phyloP scores from a whole-genome alignment of 2,329 filamentous ascomycete species.

The Periglandula ipomoeae region DNA sequence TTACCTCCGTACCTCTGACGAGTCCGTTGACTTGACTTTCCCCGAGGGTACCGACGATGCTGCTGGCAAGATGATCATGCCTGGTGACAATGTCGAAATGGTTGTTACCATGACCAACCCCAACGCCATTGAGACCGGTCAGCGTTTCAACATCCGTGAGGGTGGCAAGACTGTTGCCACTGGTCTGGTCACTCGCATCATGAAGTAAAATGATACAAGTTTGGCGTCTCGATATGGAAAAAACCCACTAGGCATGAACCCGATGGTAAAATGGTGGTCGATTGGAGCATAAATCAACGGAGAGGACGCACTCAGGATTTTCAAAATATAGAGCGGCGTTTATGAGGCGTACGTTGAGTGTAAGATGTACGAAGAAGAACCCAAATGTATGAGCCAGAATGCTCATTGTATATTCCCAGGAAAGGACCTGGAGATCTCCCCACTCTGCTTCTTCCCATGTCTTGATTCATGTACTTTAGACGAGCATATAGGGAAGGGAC shows the following conservation, averaged over 20 bases:
- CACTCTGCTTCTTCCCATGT: slow-evolving; percentile 32
- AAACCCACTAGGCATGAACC: neutral
- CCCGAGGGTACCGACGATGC: slow-evolving; percentile 72
- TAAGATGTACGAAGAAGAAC: slow-evolving; percentile 10
- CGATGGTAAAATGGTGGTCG: neutral
- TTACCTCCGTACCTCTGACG: slow-evolving; percentile 86
- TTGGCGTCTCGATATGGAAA: neutral
- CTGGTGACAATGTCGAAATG: slow-evolving; percentile 99
- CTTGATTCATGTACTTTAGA: slow-evolving; percentile 28
- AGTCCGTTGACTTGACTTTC: slow-evolving; percentile 71
- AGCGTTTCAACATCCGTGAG: slow-evolving; percentile 98
- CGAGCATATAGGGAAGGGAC: slow-evolving; percentile 19
- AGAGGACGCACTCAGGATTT: slow-evolving; percentile 7
- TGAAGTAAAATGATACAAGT: slow-evolving; percentile 34
- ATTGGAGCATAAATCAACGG: neutral
- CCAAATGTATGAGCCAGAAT: slow-evolving; percentile 19
- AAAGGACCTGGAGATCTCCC: slow-evolving; percentile 27
- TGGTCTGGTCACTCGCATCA: slow-evolving; percentile 68
- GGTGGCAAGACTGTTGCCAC: slow-evolving; percentile 85
- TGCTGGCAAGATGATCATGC: slow-evolving; percentile 79
- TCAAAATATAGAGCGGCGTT: slow-evolving; percentile 3
- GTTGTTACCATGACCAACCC: slow-evolving; percentile 76
- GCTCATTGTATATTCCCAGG: slow-evolving; percentile 29
- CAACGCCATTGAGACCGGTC: slow-evolving; percentile 79
- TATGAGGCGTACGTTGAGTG: slow-evolving; percentile 2